Evolutionary conservation across 2,329 filamentous ascomycete genomes (phyloP).

Genomic region (Neopestalotiopsis sp.): DNA sequence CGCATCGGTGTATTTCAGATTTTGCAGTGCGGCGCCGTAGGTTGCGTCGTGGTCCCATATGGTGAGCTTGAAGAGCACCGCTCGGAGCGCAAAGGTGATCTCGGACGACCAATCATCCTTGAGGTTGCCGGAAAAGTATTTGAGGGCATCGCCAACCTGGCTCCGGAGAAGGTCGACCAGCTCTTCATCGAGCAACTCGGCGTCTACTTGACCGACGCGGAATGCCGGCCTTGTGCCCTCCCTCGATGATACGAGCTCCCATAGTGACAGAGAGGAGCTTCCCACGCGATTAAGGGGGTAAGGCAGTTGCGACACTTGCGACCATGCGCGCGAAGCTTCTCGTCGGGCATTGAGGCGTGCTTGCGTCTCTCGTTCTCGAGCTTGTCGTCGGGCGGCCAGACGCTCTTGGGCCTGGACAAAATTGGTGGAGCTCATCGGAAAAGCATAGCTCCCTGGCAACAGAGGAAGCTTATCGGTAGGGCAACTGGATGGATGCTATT

Average conservation of each 20-base stretch:
- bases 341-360: constrained; percentile 58
- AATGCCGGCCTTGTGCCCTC: constrained; percentile 86
- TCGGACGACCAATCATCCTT: constrained; percentile 88
- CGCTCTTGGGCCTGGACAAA: constrained; percentile 91
- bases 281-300: constrained; percentile 67
- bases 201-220: constrained; percentile 94
- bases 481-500: not conserved
- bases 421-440: constrained; percentile 60
- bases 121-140: constrained; percentile 78
- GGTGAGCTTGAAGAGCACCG: constrained; percentile 88
- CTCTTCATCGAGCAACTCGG: constrained; percentile 93
- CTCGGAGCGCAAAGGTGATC: constrained; percentile 78
- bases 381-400: constrained; percentile 79
- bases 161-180: constrained; percentile 82
- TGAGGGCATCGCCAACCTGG: constrained; percentile 87
- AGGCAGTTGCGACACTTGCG: constrained; percentile 62
- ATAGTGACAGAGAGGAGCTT: constrained; percentile 56
- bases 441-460: constrained; percentile 9
- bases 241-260: constrained; percentile 74
- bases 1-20: constrained; percentile 88
- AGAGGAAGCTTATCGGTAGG: not conserved
- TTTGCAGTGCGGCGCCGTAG: constrained; percentile 92
- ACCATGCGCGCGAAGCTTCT: constrained; percentile 58
- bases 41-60: constrained; percentile 97
- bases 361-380: constrained; percentile 71